A percentile compares a stretch with the other conserved stretches of the same genome.
phyloP scores from a whole-genome alignment of 495 filamentous ascomycete species.

The Peziza echinospora region DNA sequence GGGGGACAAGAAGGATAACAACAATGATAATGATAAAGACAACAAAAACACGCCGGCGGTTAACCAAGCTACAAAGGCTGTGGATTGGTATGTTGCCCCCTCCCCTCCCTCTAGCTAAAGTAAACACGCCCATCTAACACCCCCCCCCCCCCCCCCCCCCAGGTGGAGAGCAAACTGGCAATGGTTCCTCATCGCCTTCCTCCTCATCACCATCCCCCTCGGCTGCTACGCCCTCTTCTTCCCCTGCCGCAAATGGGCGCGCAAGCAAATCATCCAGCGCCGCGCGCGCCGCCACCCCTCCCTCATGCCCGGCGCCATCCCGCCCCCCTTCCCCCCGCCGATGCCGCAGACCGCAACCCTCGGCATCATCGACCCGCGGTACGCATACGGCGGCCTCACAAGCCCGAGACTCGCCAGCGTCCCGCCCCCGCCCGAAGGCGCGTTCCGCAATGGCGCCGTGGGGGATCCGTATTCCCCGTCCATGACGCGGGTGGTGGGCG shows the following conservation, averaged over 20 bases:
- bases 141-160: not conserved
- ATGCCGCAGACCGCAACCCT: no score
- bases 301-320: not conserved
- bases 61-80: not conserved
- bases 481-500: not conserved
- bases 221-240: constrained; percentile 10
- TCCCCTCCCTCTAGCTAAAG: not conserved
- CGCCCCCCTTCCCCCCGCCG: not conserved
- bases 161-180: constrained; percentile 16
- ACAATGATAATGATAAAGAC: not conserved
- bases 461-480: not conserved
- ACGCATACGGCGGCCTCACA: not conserved
- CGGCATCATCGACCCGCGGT: not conserved
- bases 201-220: constrained; percentile 12
- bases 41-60: not conserved
- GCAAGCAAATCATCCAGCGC: constrained; percentile 8
- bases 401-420: not conserved
- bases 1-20: not conserved
- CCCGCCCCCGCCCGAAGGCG: not conserved
- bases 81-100: constrained; percentile 1
- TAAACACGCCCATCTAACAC: not conserved
- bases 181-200: constrained; percentile 16
- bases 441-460: not conserved
- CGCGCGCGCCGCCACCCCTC: constrained; percentile 4
- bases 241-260: constrained; percentile 14